A percentile compares a stretch with the other conserved stretches of the same genome.
Conservation (phyloP, 352 stramenopile genomes). For the Bremia lactucae region DNA sequence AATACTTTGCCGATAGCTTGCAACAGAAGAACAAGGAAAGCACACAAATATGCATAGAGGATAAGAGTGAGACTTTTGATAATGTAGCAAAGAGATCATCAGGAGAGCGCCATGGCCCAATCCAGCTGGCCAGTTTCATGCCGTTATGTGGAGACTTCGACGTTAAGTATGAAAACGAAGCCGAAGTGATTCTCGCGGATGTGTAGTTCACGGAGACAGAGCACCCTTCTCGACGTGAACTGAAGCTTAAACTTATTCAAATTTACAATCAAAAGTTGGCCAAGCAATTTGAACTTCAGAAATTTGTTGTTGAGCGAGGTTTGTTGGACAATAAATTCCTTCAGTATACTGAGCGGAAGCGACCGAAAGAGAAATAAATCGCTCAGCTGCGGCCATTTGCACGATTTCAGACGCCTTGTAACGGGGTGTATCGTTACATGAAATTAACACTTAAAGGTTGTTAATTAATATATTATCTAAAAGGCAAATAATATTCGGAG, state of each 20-base stretch:
- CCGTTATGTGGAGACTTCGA: slow-evolving; percentile 95
- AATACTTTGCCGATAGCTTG: slow-evolving; percentile 23
- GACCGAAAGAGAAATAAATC: slow-evolving; percentile 91
- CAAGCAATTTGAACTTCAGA: slow-evolving; percentile 87
- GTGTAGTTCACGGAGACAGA: slow-evolving; percentile 91
- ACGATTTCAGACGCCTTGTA: slow-evolving; percentile 88
- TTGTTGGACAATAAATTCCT: slow-evolving; percentile 91
- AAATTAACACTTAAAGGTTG: too few relatives aligned
- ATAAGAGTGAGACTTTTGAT: slow-evolving; percentile 17
- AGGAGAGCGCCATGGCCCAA: slow-evolving; percentile 14
- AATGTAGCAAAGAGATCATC: slow-evolving; percentile 6
- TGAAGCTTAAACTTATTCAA: slow-evolving; percentile 93
- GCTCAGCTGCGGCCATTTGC: slow-evolving; percentile 91
- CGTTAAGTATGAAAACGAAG: slow-evolving; percentile 96
- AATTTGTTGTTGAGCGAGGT: slow-evolving; percentile 86
- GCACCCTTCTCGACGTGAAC: slow-evolving; percentile 80
- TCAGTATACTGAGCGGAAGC: slow-evolving; percentile 81
- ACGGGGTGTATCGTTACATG: too few relatives aligned
- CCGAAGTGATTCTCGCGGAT: slow-evolving; percentile 91
- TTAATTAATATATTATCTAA: too few relatives aligned
- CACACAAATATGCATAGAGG: slow-evolving; percentile 15
- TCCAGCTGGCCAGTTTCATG: slow-evolving; percentile 88
- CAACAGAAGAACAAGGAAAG: slow-evolving; percentile 8
- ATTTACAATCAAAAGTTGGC: slow-evolving; percentile 96
- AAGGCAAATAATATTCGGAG: too few relatives aligned